Percentiles rank a stretch among this genome's conserved stretches.
Conservation (phyloP, 1,139 yeast species). For the Debaryomyces nepalensis region DNA sequence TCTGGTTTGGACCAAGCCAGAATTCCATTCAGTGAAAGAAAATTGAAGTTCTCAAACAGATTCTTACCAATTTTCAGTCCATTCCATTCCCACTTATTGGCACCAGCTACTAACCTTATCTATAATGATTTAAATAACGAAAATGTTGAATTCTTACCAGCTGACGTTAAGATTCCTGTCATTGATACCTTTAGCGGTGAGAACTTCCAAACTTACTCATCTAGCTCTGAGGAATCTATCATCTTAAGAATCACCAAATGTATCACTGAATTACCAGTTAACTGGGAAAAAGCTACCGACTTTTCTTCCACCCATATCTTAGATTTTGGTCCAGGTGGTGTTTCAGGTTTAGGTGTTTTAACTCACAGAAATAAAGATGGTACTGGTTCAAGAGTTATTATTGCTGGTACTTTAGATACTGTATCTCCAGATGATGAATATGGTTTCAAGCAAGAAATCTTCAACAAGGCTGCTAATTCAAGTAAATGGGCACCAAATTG, state of each 20-base stretch:
- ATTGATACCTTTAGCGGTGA: slow-evolving; percentile 87
- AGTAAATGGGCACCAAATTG: slow-evolving; percentile 89
- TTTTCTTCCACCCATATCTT: slow-evolving; percentile 84
- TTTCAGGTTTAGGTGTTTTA: slow-evolving; percentile 92
- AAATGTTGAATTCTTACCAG: slow-evolving; percentile 58
- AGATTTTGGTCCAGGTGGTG: slow-evolving; percentile 99
- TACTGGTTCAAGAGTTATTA: slow-evolving; percentile 91
- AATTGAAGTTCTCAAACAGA: slow-evolving; percentile 88
- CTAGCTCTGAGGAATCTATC: slow-evolving; percentile 45
- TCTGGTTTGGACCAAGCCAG: slow-evolving; percentile 94
- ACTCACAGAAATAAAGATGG: slow-evolving; percentile 99
- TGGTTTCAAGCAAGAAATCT: slow-evolving; percentile 95
- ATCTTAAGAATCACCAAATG: slow-evolving; percentile 69
- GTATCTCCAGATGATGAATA: slow-evolving; percentile 70
- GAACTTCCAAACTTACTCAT: slow-evolving; percentile 59
- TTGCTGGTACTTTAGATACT: slow-evolving; percentile 88
- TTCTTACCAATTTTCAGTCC: slow-evolving; percentile 96
- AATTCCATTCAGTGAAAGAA: slow-evolving; percentile 90
- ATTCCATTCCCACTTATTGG: slow-evolving; percentile 89
- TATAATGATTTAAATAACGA: slow-evolving; percentile 63
- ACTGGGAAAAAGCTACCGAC: slow-evolving; percentile 91
- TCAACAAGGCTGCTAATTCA: slow-evolving; percentile 66
- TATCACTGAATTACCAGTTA: slow-evolving; percentile 86
- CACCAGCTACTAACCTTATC: slow-evolving; percentile 70
- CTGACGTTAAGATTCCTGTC: slow-evolving; percentile 78